Conservation (phyloP, 2,329 filamentous ascomycete species). For the Alternaria hordeiaustralica region DNA sequence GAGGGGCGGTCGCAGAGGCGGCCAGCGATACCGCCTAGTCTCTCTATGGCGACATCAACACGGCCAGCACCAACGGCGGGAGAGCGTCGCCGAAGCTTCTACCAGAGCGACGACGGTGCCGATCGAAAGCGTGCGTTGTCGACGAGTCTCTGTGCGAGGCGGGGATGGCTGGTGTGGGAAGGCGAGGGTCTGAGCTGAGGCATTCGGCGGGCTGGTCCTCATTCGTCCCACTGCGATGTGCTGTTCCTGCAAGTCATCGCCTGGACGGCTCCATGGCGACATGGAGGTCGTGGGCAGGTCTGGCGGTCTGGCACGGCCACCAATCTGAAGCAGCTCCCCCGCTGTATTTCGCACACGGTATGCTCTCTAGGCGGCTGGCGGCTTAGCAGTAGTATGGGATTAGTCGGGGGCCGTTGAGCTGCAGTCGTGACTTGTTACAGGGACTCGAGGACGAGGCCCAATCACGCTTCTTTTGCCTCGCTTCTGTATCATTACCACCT, state of each 20-base stretch:
- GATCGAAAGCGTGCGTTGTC: conserved; percentile 22
- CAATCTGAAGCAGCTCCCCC: conserved; percentile 9
- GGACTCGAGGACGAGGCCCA: conserved; percentile 18
- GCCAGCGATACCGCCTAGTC: conserved; percentile 15
- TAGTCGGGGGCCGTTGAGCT: conserved; percentile 9
- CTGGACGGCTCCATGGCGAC: conserved; percentile 4
- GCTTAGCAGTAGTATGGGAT: background rate
- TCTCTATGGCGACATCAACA: background rate
- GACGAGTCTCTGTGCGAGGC: conserved; percentile 18
- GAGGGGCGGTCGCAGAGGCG: conserved; percentile 29
- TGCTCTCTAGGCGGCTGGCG: background rate
- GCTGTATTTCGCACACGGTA: background rate
- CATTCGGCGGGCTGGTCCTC: conserved; percentile 22
- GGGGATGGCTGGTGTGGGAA: conserved; percentile 22
- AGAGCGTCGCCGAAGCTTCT: conserved; percentile 8
- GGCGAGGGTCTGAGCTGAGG: conserved; percentile 20
- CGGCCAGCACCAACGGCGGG: background rate
- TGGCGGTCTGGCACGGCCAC: conserved; percentile 22
- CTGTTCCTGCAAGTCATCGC: conserved; percentile 35
- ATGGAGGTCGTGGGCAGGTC: background rate
- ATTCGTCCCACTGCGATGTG: conserved; percentile 25
- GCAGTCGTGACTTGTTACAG: conserved; percentile 13
- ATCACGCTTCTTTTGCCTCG: conserved; percentile 18
- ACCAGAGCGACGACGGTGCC: conserved; percentile 9
- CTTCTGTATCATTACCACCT: conserved; percentile 15